These are phyloP conservation scores for Aureoboletus auriporus DNA, from an alignment of 768 basidiomycete genomes.

Conservation along the genomic window DNA sequence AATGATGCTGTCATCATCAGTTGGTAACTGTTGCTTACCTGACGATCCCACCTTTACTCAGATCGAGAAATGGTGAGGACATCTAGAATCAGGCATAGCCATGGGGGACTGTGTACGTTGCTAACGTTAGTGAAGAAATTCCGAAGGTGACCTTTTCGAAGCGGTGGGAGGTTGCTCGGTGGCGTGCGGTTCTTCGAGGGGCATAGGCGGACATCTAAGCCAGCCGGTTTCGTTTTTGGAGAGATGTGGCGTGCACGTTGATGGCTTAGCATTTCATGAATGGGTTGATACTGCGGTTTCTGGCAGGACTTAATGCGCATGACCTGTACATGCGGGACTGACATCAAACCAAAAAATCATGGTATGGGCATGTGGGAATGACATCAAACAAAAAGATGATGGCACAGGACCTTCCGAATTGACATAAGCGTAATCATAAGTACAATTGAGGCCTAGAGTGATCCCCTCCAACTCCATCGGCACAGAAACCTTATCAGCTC, in stretches of 20 bases:
- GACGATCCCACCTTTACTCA: slow-evolving; percentile 69
- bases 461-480: too few species aligned
- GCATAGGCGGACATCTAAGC: slow-evolving; percentile 49
- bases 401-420: too few species aligned
- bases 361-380: too few species aligned
- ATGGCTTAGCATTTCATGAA: slow-evolving; percentile 60
- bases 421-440: too few species aligned
- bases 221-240: slow-evolving; percentile 34
- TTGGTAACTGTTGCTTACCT: slow-evolving; percentile 57
- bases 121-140: slow-evolving; percentile 85
- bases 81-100: slow-evolving; percentile 56
- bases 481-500: too few species aligned
- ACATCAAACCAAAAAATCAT: too few species aligned
- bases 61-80: slow-evolving; percentile 59
- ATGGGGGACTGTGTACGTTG: slow-evolving; percentile 62
- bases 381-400: too few species aligned
- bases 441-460: too few species aligned
- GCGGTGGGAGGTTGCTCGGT: slow-evolving; percentile 59
- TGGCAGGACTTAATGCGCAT: too few species aligned
- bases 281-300: too few species aligned
- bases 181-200: slow-evolving; percentile 56
- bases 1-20: slow-evolving; percentile 54
- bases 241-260: background rate
- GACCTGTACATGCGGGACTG: too few species aligned
- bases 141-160: slow-evolving; percentile 68